Base-by-base conservation (phyloP, 2,329 filamentous ascomycete species). In the Alternaria infectoria region DNA sequence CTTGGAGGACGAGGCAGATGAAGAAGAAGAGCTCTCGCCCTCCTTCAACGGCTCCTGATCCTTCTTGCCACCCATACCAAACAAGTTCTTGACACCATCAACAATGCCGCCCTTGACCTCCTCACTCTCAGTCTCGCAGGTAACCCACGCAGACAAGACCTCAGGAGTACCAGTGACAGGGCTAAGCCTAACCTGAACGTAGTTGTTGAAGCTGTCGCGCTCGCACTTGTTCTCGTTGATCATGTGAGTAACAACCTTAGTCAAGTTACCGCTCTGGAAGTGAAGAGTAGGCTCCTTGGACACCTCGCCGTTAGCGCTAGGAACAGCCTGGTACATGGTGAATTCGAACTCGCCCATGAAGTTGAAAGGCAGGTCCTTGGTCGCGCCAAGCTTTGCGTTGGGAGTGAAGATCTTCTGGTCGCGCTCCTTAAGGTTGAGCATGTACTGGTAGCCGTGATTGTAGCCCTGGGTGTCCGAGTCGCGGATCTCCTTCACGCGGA, bases 401-500 rank as follows among this genome's bases (percentile, higher is more conserved):
- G 93, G 85, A 4, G 90, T 90, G 86, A 96, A 98, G 23, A 99
- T 86, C 77, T 91, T 91, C 82, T 97, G 93, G 72, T 90, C 88
- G 74, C 90, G 88, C 55, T 88, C 84, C 82, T 95, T 84, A 59
- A 88, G 86, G 66, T 91, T 89, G 61, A 88, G 85, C 40, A 84
- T 88, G 88, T 93, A 97, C 79, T 90, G 91, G 73, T 97, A 87
- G 60, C 89, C 89, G 26, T 91, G 87, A 3, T 89, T 84, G 77
- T 96, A 97, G 46, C 86, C 86, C 45, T 92, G 87, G 21, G 87
- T 88, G 73, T 99, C 96, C n/a, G 85, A 86, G 55, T 92, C 88
- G 62, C 92, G 87, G 69, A 99, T 99, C 77, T 98, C 96, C 86
- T 98, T 99, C 77, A 99, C 96, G 65, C 93, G 91, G 89, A 99